phyloP scores from a whole-genome alignment of 2,329 filamentous ascomycete species.

The Aspergillus sp. region DNA sequence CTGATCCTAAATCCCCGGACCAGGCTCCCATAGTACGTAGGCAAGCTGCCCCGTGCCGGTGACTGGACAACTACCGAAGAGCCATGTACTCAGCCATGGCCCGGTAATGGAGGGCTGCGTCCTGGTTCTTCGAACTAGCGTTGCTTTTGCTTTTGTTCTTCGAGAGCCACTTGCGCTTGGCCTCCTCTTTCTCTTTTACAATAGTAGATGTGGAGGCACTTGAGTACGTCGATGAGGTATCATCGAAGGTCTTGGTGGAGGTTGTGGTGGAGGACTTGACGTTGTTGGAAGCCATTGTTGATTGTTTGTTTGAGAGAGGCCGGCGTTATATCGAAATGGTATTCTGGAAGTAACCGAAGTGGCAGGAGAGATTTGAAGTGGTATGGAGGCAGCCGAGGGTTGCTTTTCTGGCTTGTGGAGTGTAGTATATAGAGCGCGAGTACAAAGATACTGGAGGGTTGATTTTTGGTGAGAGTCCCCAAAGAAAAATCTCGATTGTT shows the following conservation, averaged over 20 bases:
- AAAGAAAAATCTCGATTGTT: not conserved
- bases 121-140: not conserved
- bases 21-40: not conserved
- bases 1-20: not conserved
- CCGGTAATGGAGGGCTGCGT: constrained; percentile 6
- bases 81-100: constrained; percentile 9
- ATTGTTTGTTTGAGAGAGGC: not conserved
- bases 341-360: not conserved
- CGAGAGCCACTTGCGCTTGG: constrained; percentile 4
- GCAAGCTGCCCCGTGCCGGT: too few relatives aligned
- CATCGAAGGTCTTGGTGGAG: constrained; percentile 3
- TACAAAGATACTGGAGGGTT: not conserved
- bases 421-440: not conserved
- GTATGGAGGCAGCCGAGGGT: not conserved
- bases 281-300: constrained; percentile 7
- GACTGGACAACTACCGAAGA: not conserved
- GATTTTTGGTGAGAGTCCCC: not conserved
- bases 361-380: not conserved
- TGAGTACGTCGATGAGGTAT: constrained; percentile 8
- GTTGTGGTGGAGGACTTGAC: not conserved
- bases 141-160: constrained; percentile 3
- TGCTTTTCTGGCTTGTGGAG: not conserved
- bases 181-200: constrained; percentile 7
- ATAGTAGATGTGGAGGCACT: constrained; percentile 1
- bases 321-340: not conserved